Evolutionary conservation across 176 grass and related monocot genomes (phyloP).

Genomic region (Secale cereale): DNA sequence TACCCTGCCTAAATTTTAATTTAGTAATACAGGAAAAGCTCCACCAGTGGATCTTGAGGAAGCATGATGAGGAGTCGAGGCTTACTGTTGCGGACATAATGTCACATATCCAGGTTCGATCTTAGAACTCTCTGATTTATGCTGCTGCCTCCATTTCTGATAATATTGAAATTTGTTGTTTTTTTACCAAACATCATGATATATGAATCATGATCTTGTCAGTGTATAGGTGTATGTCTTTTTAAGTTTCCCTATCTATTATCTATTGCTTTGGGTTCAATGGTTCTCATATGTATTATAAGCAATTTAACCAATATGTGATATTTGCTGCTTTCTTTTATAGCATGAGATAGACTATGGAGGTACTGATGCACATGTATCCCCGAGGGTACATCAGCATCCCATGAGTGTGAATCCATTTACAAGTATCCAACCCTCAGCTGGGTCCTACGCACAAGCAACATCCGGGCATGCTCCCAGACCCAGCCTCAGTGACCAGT

Average conservation of each 20-base stretch:
- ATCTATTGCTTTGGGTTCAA: slow-evolving; percentile 14
- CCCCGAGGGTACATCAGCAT: slow-evolving; percentile 53
- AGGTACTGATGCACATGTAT: slow-evolving; percentile 57
- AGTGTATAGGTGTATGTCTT: background rate
- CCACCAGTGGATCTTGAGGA: slow-evolving; percentile 87
- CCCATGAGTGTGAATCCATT: slow-evolving; percentile 39
- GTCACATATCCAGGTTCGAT: slow-evolving; percentile 71
- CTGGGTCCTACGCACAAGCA: slow-evolving; percentile 32
- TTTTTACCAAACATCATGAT: background rate
- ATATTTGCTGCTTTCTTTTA: slow-evolving; percentile 24
- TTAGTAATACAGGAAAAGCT: slow-evolving; percentile 69
- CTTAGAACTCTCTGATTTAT: background rate
- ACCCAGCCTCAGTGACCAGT: slow-evolving; percentile 49
- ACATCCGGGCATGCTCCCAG: slow-evolving; percentile 40
- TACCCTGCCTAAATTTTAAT: slow-evolving; percentile 17
- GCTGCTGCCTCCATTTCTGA: background rate
- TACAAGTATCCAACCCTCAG: slow-evolving; percentile 29
- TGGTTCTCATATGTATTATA: slow-evolving; percentile 10
- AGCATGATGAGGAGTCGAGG: slow-evolving; percentile 62
- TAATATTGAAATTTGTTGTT: background rate
- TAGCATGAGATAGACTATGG: slow-evolving; percentile 88
- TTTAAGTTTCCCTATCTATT: background rate
- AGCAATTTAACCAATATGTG: background rate
- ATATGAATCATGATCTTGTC: slow-evolving; percentile 10
- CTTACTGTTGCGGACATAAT: slow-evolving; percentile 73